Evolutionary conservation across 2,329 filamentous ascomycete species (phyloP).

Genomic region (Talaromyces atroroseus): DNA sequence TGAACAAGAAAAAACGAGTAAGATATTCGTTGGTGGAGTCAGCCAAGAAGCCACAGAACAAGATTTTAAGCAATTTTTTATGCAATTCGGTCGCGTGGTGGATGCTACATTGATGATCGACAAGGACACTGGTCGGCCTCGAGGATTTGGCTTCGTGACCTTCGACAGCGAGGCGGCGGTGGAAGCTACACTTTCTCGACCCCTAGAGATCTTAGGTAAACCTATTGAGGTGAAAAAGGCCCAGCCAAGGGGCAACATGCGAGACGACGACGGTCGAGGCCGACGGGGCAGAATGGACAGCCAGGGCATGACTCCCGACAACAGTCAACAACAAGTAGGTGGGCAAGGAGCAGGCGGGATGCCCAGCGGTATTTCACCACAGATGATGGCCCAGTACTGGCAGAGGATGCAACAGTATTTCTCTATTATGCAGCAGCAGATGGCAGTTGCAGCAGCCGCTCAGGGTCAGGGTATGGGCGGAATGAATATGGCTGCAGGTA

Average conservation of each 20-base stretch:
- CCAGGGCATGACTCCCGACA: slow-evolving; percentile 32
- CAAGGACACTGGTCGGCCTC: slow-evolving; percentile 94
- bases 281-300: slow-evolving; percentile 37
- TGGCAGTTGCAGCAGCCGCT: slow-evolving; percentile 51
- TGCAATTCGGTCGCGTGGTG: slow-evolving; percentile 90
- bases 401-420: slow-evolving; percentile 98
- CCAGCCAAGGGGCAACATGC: slow-evolving; percentile 87
- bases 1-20: slow-evolving; percentile 96
- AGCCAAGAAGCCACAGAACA: slow-evolving; percentile 95
- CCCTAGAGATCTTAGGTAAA: slow-evolving; percentile 90
- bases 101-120: slow-evolving; percentile 99
- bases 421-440: slow-evolving; percentile 87
- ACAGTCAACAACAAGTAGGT: slow-evolving; percentile 43
- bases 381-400: slow-evolving; percentile 98
- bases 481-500: slow-evolving; percentile 56
- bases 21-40: slow-evolving; percentile 97
- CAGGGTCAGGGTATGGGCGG: slow-evolving; percentile 38
- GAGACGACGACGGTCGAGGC: slow-evolving; percentile 72
- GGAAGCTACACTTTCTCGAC: slow-evolving; percentile 77
- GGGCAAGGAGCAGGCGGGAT: slow-evolving; percentile 38
- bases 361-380: slow-evolving; percentile 73
- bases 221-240: slow-evolving; percentile 98
- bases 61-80: slow-evolving; percentile 95
- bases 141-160: slow-evolving; percentile 96
- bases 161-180: slow-evolving; percentile 96